Percentiles rank a stretch among this genome's conserved stretches.
phyloP scores from a whole-genome alignment of 345 rosid genomes.

The Dimocarpus longan region DNA sequence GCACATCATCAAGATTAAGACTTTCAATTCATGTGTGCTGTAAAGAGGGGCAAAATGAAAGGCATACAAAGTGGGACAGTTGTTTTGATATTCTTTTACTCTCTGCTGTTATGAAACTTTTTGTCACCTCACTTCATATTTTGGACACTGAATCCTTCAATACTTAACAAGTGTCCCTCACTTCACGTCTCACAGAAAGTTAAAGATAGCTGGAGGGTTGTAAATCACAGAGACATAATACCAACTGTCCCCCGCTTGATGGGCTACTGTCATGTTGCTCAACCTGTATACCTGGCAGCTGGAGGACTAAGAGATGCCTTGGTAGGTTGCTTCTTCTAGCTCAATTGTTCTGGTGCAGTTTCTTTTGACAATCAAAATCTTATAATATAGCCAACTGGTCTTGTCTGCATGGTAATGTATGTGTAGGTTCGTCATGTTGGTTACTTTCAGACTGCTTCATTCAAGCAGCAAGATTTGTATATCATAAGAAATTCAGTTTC shows the following conservation, averaged over 20 bases:
- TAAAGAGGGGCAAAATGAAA: too few species aligned
- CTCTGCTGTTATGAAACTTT: not conserved
- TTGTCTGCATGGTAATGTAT: not conserved
- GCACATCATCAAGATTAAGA: not conserved
- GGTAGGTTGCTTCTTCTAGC: constrained; percentile 44
- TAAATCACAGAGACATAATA: constrained; percentile 95
- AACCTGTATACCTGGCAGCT: constrained; percentile 79
- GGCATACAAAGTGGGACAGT: not conserved
- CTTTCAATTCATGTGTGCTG: not conserved
- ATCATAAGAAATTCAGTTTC: not conserved
- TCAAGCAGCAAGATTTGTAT: not conserved
- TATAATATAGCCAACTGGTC: not conserved
- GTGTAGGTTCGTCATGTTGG: constrained; percentile 2
- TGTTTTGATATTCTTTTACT: not conserved
- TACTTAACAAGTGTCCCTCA: not conserved
- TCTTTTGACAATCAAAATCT: not conserved
- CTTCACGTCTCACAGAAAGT: constrained; percentile 60
- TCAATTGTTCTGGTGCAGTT: not conserved
- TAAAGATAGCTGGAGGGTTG: constrained; percentile 93
- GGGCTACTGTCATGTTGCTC: constrained; percentile 98
- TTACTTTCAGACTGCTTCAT: not conserved
- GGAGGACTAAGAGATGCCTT: constrained; percentile 61
- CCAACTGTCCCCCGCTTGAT: constrained; percentile 94
- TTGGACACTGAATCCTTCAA: constrained; percentile 5
- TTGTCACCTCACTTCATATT: not conserved